Evolutionary conservation across 768 basidiomycete genomes (phyloP).

Genomic region (Mrakia blollopis): DNA sequence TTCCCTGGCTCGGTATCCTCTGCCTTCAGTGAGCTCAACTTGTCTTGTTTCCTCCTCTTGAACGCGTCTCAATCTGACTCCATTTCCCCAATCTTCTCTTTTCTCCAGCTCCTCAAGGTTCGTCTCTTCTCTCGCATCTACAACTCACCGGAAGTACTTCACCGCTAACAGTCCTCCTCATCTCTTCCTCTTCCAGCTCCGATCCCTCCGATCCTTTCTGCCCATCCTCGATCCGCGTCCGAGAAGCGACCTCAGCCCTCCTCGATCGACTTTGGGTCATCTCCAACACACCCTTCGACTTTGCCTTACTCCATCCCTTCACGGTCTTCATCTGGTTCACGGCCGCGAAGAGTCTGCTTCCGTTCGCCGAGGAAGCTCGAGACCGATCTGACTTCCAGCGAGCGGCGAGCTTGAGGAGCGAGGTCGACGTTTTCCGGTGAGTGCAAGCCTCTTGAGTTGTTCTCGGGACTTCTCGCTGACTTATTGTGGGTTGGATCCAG

Average conservation of each 20-base stretch:
- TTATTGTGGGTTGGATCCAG: not conserved
- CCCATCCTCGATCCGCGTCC: conserved; percentile 3
- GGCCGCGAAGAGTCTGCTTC: conserved; percentile 2
- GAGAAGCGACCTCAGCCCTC: conserved; percentile 8
- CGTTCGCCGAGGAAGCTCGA: conserved; percentile 4
- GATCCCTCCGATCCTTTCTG: not conserved
- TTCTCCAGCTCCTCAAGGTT: not conserved
- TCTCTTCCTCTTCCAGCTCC: not conserved
- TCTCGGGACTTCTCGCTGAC: not conserved
- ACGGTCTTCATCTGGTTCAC: conserved; percentile 3
- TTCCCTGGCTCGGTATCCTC: conserved; percentile 9
- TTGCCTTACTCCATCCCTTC: conserved; percentile 6
- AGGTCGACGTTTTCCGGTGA: conserved; percentile 21
- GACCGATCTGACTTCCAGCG: not conserved
- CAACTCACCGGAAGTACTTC: no score
- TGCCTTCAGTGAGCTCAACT: conserved; percentile 5
- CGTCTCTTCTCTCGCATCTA: no score
- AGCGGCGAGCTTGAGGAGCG: not conserved
- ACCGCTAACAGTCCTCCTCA: no score
- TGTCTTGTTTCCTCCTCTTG: no score
- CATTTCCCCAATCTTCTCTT: not conserved
- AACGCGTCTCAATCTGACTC: not conserved
- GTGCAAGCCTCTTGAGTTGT: not conserved
- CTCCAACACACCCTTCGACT: conserved; percentile 16
- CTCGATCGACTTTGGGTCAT: conserved; percentile 17